phyloP scores from a whole-genome alignment of 306 rosid species.

The Prunus kanzakura region DNA sequence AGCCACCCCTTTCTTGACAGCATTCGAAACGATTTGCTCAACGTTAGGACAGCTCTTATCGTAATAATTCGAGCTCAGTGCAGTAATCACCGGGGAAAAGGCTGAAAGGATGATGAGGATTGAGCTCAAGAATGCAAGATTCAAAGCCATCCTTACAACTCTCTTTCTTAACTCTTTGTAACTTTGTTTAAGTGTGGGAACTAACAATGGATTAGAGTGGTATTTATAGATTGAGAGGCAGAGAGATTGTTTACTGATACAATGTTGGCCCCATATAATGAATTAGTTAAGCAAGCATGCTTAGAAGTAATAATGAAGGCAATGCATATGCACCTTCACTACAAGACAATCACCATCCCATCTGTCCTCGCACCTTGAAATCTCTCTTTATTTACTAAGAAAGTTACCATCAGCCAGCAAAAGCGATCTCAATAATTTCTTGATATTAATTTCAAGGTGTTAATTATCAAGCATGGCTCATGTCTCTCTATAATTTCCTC shows the following conservation, averaged over 20 bases:
- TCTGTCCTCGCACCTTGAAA: conserved; percentile 1
- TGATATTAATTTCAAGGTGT: conserved; percentile 2
- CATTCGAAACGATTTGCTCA: conserved; percentile 40
- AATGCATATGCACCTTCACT: conserved; percentile 2
- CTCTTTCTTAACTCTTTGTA: conserved; percentile 11
- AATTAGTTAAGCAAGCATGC: conserved; percentile 35
- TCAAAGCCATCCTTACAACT: conserved; percentile 38
- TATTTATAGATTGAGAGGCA: conserved; percentile 51
- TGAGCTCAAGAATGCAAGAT: conserved; percentile 39
- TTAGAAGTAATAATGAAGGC: conserved; percentile 57
- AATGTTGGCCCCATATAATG: conserved; percentile 38
- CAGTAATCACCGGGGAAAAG: conserved; percentile 29
- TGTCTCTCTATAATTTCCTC: not conserved
- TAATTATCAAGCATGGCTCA: not conserved
- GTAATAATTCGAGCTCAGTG: conserved; percentile 70
- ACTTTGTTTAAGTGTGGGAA: conserved; percentile 18
- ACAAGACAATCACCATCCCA: conserved; percentile 37
- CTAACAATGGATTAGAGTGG: conserved; percentile 17
- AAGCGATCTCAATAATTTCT: not conserved
- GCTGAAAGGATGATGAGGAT: conserved; percentile 43
- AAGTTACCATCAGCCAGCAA: not conserved
- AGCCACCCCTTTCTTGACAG: conserved; percentile 25
- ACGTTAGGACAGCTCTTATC: conserved; percentile 65
- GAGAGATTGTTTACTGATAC: conserved; percentile 12
- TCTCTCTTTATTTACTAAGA: not conserved